Conservation (phyloP, 352 stramenopile genomes). For the Pythium apleroticum region DNA sequence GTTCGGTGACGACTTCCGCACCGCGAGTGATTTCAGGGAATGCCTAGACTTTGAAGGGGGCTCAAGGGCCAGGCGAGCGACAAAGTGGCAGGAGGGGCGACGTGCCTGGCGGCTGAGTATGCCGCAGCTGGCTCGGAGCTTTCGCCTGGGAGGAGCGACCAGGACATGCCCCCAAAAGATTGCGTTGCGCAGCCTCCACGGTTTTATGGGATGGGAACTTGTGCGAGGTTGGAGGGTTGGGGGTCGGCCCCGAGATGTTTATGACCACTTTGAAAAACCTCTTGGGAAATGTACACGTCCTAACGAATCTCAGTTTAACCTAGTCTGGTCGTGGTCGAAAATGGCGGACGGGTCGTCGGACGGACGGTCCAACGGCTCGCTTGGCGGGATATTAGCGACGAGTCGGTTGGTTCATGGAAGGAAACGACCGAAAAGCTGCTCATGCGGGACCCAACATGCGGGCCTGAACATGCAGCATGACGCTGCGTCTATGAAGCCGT, state of each 20-base stretch:
- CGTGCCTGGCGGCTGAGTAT: not conserved
- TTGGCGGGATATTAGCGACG: not conserved
- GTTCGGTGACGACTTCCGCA: conserved; percentile 9
- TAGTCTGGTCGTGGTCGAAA: not conserved
- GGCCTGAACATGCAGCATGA: too few relatives aligned
- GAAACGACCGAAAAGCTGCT: conserved; percentile 1
- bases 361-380: not conserved
- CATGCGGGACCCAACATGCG: too few relatives aligned
- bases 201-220: not conserved
- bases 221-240: conserved; percentile 11
- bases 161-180: conserved; percentile 18
- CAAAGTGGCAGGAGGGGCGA: conserved; percentile 4
- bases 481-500: not conserved
- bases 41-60: conserved; percentile 5
- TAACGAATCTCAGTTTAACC: not conserved
- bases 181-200: conserved; percentile 15
- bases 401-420: not conserved
- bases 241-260: conserved; percentile 20
- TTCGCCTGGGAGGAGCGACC: conserved; percentile 17
- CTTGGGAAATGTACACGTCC: conserved; percentile 4
- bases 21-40: conserved; percentile 20
- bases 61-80: not conserved
- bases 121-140: not conserved
- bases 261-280: conserved; percentile 25
- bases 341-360: conserved; percentile 9